phyloP scores from a whole-genome alignment of 805 yeast species.

The Candida palmyrensis region DNA sequence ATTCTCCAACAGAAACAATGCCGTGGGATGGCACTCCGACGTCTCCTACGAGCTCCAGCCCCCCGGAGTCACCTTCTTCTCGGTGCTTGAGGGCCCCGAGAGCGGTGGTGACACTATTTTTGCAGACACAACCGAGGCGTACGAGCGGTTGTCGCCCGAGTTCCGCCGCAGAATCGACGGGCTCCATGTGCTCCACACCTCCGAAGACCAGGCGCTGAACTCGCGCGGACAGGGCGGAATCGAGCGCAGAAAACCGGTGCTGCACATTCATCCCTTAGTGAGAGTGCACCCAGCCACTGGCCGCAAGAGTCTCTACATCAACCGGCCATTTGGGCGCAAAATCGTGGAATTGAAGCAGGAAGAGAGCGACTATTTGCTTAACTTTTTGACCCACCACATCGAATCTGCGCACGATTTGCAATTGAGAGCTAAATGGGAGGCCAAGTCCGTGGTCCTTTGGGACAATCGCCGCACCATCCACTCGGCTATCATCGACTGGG shows the following conservation, averaged over 20 bases:
- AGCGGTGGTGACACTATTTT: slow-evolving; percentile 79
- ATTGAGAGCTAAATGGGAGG: slow-evolving; percentile 67
- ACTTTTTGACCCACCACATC: slow-evolving; percentile 51
- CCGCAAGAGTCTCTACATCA: slow-evolving; percentile 53
- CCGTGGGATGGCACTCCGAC: slow-evolving; percentile 64
- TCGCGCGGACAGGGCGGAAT: slow-evolving; percentile 54
- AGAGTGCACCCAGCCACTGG: slow-evolving; percentile 71
- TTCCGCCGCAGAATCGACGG: slow-evolving; percentile 56
- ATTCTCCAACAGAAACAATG: slow-evolving; percentile 29
- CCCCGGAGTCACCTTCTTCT: slow-evolving; percentile 65
- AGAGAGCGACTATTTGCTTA: slow-evolving; percentile 59
- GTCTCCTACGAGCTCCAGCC: slow-evolving; percentile 71
- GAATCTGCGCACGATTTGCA: slow-evolving; percentile 56
- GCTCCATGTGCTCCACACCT: slow-evolving; percentile 64
- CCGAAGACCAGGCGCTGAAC: slow-evolving; percentile 62
- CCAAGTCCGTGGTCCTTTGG: slow-evolving; percentile 69
- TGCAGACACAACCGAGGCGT: slow-evolving; percentile 68
- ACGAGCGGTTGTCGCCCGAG: slow-evolving; percentile 62
- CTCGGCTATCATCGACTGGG: slow-evolving; percentile 70
- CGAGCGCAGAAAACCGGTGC: slow-evolving; percentile 59
- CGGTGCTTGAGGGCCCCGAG: slow-evolving; percentile 52
- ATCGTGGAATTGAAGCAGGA: slow-evolving; percentile 70
- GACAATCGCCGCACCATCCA: slow-evolving; percentile 72
- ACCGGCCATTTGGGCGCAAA: slow-evolving; percentile 57
- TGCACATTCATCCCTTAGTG: slow-evolving; percentile 63